These are phyloP conservation scores for Bremia lactucae DNA, from an alignment of 352 stramenopile species.

Conservation along the genomic window DNA sequence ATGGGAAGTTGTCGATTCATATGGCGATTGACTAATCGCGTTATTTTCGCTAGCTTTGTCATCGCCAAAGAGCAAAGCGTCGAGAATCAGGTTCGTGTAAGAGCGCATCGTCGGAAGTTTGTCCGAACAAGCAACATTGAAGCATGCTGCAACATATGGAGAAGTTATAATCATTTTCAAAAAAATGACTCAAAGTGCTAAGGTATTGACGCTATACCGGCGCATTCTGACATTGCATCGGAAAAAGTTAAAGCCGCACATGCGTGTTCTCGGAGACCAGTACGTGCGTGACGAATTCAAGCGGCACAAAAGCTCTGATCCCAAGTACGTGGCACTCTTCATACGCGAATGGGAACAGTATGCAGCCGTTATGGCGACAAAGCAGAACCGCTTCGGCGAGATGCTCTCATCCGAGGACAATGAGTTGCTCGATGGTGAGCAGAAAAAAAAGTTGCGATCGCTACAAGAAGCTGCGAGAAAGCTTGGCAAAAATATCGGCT, in stretches of 20 bases:
- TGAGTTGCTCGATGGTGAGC: conserved; percentile 47
- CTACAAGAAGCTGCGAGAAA: conserved; percentile 62
- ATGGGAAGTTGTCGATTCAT: too few relatives aligned
- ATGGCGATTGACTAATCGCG: not conserved
- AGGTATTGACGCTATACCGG: conserved; percentile 63
- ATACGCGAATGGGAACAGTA: conserved; percentile 75
- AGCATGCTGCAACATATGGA: conserved; percentile 1
- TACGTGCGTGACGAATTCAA: conserved; percentile 83
- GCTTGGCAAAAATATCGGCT: conserved; percentile 50
- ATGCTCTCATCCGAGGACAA: conserved; percentile 51
- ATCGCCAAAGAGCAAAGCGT: conserved; percentile 77
- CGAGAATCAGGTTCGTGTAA: conserved; percentile 55
- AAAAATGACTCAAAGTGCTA: conserved; percentile 23
- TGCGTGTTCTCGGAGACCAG: conserved; percentile 74
- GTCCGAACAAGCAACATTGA: not conserved
- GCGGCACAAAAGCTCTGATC: conserved; percentile 61
- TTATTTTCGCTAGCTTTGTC: conserved; percentile 24
- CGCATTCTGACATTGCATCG: conserved; percentile 72
- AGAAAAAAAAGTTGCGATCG: conserved; percentile 58
- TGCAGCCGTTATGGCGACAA: conserved; percentile 32
- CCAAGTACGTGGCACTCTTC: conserved; percentile 72
- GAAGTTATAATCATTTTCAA: not conserved
- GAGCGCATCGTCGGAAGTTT: conserved; percentile 19
- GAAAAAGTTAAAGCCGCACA: conserved; percentile 61
- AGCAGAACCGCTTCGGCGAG: conserved; percentile 55